Percentiles rank a stretch among this genome's conserved stretches.
Conservation (phyloP, 352 stramenopile species). For the Phytophthora cajani region DNA sequence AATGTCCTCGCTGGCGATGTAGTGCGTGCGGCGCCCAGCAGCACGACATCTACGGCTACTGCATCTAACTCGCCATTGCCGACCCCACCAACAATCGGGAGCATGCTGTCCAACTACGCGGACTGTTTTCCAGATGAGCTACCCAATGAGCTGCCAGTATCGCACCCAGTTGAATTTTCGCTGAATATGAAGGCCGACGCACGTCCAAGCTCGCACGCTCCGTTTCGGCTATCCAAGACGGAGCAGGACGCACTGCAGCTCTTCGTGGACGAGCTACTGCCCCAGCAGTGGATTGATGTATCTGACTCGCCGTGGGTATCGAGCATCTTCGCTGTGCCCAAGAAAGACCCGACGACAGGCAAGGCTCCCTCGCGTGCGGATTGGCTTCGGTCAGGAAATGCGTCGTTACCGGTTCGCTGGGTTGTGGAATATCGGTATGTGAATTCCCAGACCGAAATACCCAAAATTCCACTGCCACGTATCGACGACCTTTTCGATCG, state of each 20-base stretch:
- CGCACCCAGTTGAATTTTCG: conserved; percentile 9
- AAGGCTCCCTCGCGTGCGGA: not conserved
- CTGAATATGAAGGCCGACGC: conserved; percentile 18
- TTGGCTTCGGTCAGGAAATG: conserved; percentile 8
- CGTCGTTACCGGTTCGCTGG: conserved; percentile 16
- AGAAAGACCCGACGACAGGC: conserved; percentile 12
- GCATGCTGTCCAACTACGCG: not conserved
- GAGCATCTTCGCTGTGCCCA: conserved; percentile 25
- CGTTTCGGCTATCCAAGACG: conserved; percentile 11
- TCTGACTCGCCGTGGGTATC: conserved; percentile 22
- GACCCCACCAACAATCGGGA: not conserved
- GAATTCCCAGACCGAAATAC: conserved; percentile 14
- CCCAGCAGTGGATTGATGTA: conserved; percentile 20
- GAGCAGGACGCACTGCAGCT: conserved; percentile 13
- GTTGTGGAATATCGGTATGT: conserved; percentile 28
- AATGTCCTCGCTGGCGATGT: not conserved
- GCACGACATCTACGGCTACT: too few species aligned
- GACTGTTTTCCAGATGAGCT: conserved; percentile 8
- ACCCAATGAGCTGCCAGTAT: conserved; percentile 12
- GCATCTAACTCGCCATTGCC: too few species aligned
- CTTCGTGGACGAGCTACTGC: conserved; percentile 18
- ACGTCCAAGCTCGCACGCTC: conserved; percentile 8
- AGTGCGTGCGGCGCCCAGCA: too few species aligned
- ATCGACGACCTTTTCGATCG: conserved; percentile 15
- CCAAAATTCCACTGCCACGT: conserved; percentile 14